Conservation (phyloP, 2,329 filamentous ascomycete genomes). For the Exophiala mesophila region DNA sequence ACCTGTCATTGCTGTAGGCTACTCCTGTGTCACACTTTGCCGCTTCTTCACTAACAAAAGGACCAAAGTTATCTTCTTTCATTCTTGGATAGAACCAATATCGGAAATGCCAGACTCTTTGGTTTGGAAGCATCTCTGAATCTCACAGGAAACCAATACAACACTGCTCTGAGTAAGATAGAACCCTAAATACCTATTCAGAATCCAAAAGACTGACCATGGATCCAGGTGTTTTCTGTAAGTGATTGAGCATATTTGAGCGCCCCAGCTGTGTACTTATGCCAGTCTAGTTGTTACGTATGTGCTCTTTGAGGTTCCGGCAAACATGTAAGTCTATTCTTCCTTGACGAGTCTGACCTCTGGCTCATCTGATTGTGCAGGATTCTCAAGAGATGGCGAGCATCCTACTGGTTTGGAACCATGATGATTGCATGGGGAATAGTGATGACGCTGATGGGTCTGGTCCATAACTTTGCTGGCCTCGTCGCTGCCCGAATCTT, state of each 20-base stretch:
- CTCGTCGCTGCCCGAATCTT: slow-evolving; percentile 32
- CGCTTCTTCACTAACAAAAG: neutral
- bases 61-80: neutral
- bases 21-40: neutral
- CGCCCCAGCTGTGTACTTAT: neutral
- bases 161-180: slow-evolving; percentile 22
- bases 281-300: neutral
- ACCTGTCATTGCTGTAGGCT: slow-evolving; percentile 38
- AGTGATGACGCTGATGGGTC: slow-evolving; percentile 7
- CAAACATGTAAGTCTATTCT: neutral
- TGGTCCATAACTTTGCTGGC: slow-evolving; percentile 32
- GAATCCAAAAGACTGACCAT: slow-evolving; percentile 17
- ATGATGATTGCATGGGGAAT: slow-evolving; percentile 2
- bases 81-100: slow-evolving; percentile 34
- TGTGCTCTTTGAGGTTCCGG: neutral
- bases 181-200: neutral
- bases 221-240: slow-evolving; percentile 1
- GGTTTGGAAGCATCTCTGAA: slow-evolving; percentile 40
- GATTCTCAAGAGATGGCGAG: slow-evolving; percentile 4
- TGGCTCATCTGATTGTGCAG: neutral
- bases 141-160: slow-evolving; percentile 43
- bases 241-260: neutral
- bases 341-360: neutral
- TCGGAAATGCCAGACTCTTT: slow-evolving; percentile 44
- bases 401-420: neutral